A percentile compares a stretch with the other conserved stretches of the same genome.
These are phyloP conservation scores for Tetracladium maxilliforme DNA, from an alignment of 2,329 filamentous ascomycete species.

Conservation along the genomic window DNA sequence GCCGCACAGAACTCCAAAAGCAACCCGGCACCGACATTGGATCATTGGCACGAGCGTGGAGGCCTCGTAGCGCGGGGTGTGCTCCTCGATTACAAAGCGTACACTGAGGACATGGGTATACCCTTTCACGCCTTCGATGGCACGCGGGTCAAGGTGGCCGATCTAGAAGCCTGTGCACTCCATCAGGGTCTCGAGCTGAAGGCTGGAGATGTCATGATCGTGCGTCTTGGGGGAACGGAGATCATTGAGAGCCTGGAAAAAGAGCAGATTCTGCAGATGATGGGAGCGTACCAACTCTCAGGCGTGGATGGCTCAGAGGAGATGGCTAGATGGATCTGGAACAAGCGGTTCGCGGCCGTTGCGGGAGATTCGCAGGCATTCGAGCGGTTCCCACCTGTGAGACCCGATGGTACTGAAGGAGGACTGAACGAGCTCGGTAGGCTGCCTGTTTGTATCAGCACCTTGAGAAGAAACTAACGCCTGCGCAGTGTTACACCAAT, in stretches of 20 bases:
- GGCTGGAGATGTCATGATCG: constrained; percentile 50
- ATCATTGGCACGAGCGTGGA: constrained; percentile 35
- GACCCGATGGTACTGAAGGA: constrained; percentile 19
- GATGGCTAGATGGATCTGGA: constrained; percentile 51
- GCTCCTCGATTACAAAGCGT: constrained; percentile 35
- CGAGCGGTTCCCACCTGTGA: constrained; percentile 44
- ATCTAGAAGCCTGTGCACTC: constrained; percentile 42
- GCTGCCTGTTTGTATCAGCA: constrained; percentile 20
- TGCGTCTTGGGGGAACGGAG: constrained; percentile 49
- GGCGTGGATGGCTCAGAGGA: constrained; percentile 30
- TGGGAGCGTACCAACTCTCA: constrained; percentile 16
- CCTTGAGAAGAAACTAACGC: constrained; percentile 1
- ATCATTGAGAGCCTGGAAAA: constrained; percentile 30
- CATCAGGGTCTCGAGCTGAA: constrained; percentile 47
- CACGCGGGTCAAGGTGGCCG: constrained; percentile 34
- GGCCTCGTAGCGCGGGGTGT: constrained; percentile 39
- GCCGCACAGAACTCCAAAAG: constrained; percentile 11
- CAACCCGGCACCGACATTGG: constrained; percentile 22
- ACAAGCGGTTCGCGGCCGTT: constrained; percentile 52
- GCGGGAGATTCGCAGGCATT: constrained; percentile 49
- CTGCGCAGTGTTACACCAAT: constrained; percentile 26
- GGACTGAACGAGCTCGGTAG: constrained; percentile 13
- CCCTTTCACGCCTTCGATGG: constrained; percentile 33
- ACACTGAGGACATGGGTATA: constrained; percentile 32
- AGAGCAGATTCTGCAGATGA: constrained; percentile 13